Evolutionary conservation across 2,329 filamentous ascomycete genomes (phyloP).

Genomic region (Septoria petroselini): DNA sequence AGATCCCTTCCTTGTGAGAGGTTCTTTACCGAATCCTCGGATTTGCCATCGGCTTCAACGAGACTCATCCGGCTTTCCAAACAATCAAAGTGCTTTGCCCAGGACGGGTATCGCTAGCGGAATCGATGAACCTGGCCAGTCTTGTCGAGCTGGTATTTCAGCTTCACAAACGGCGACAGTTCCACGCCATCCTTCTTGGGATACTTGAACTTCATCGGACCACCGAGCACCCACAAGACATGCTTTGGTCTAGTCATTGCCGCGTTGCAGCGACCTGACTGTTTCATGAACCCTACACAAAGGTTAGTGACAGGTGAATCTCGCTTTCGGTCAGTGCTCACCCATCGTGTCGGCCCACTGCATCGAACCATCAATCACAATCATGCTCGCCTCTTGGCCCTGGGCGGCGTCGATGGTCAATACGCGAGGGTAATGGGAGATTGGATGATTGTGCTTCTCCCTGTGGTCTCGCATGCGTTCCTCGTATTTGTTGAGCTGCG

Average conservation of each 20-base stretch:
- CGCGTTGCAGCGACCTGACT: constrained; percentile 20
- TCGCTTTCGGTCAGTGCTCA: neutral
- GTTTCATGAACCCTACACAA: constrained; percentile 20
- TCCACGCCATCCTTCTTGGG: neutral
- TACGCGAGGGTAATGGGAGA: constrained; percentile 16
- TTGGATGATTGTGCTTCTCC: neutral
- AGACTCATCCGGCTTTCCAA: too few relatives aligned
- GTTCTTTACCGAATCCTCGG: too few relatives aligned
- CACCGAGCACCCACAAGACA: neutral
- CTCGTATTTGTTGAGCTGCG: neutral
- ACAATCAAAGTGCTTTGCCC: too few relatives aligned
- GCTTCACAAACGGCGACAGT: neutral
- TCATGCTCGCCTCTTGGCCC: constrained; percentile 21
- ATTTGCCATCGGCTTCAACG: too few relatives aligned
- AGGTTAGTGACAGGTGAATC: too few relatives aligned
- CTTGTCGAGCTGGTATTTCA: neutral
- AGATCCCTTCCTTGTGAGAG: too few relatives aligned
- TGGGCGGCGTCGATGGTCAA: constrained; percentile 21
- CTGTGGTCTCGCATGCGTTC: neutral
- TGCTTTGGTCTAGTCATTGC: constrained; percentile 25
- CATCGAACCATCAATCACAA: constrained; percentile 21
- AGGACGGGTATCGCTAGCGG: too few relatives aligned
- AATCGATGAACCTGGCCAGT: neutral
- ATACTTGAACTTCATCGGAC: neutral
- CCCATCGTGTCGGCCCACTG: neutral